Base-by-base conservation (phyloP, 2,329 filamentous ascomycete species). In the Esteya vermicola region DNA sequence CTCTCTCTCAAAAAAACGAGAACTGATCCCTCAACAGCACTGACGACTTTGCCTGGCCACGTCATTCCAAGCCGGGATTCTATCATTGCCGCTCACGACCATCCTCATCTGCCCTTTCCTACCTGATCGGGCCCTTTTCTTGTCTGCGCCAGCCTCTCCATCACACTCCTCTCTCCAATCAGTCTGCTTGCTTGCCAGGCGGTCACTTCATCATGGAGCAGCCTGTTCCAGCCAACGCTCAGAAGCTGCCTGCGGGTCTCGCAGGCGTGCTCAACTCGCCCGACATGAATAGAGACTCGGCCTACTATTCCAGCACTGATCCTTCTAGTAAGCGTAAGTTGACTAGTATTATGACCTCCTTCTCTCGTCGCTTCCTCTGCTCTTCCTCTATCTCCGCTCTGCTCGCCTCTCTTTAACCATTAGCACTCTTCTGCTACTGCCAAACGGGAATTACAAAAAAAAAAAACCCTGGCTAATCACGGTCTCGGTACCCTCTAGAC, bases 251-350 rank as follows among this genome's bases (percentile, higher is more conserved):
- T 34, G 57, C 61, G 13, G 67, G 64, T 33, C 53, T 72, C 45
- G 65, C 66, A 13, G 64, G 63, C n/a, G 64, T 72, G 6, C 54
- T 72, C 27, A 71, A 72, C 49, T 56, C 61, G 21, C 61, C 65
- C 6, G 66, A 70, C 35, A 63, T 67, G 21, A 60, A 68, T 45
- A 59, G 67, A 41, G 67, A 71, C 48, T 70, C 67, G 36, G 67
- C 67, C 9, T 71, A 71, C 48, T 70, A 60, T 43, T 70, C 67
- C 9, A 62, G 59, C 45, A 62, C 59, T 16, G 63, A 67, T 52
- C 58, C 61, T 32, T 64, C 63, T 9, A 69, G 65, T 53, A 71
- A 70, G 53, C 67, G 67, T 71, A 49, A 52, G 64, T 61, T 31
- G n/a, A 22, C 27, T 28, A 13, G 16, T 21, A 22, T 16, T 6